These are phyloP conservation scores for Lojkania enalia DNA, from an alignment of 2,329 filamentous ascomycete genomes.

Conservation along the genomic window DNA sequence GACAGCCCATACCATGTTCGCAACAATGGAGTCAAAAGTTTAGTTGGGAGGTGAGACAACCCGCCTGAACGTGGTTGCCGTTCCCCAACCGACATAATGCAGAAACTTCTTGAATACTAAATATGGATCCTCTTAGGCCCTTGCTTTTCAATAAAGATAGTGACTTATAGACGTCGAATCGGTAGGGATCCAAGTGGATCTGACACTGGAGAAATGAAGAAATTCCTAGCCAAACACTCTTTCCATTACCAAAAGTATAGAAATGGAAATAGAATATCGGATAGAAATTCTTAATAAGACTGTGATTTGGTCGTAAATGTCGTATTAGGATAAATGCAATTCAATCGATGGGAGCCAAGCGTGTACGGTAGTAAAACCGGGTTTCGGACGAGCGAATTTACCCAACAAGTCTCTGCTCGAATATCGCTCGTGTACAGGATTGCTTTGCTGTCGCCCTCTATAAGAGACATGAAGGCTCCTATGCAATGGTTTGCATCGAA, in stretches of 20 bases:
- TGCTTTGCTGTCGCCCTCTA: slow-evolving; percentile 72
- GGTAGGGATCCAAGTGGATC: slow-evolving; percentile 84
- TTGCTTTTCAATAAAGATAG: slow-evolving; percentile 44
- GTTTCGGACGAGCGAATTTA: slow-evolving; percentile 71
- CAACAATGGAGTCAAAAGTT: slow-evolving; percentile 80
- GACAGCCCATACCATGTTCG: slow-evolving; percentile 70
- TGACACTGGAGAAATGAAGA: slow-evolving; percentile 69
- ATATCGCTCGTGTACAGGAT: slow-evolving; percentile 90
- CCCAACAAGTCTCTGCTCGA: slow-evolving; percentile 83
- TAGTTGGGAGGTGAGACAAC: slow-evolving; percentile 70
- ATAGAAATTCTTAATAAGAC: slow-evolving; percentile 57
- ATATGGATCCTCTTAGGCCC: slow-evolving; percentile 35
- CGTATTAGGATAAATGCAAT: slow-evolving; percentile 88
- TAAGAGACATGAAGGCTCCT: slow-evolving; percentile 89
- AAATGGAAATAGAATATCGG: slow-evolving; percentile 80
- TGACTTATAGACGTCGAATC: slow-evolving; percentile 71
- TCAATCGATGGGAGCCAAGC: slow-evolving; percentile 54
- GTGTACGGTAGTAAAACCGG: slow-evolving; percentile 77
- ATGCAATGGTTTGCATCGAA: slow-evolving; percentile 92
- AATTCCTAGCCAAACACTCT: slow-evolving; percentile 86
- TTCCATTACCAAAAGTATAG: slow-evolving; percentile 94
- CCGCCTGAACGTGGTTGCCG: slow-evolving; percentile 70
- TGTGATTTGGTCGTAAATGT: slow-evolving; percentile 66
- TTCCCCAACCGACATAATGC: slow-evolving; percentile 73
- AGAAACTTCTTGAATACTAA: slow-evolving; percentile 60